phyloP scores from a whole-genome alignment of 164 flowering plant species.

The Sedum album region DNA sequence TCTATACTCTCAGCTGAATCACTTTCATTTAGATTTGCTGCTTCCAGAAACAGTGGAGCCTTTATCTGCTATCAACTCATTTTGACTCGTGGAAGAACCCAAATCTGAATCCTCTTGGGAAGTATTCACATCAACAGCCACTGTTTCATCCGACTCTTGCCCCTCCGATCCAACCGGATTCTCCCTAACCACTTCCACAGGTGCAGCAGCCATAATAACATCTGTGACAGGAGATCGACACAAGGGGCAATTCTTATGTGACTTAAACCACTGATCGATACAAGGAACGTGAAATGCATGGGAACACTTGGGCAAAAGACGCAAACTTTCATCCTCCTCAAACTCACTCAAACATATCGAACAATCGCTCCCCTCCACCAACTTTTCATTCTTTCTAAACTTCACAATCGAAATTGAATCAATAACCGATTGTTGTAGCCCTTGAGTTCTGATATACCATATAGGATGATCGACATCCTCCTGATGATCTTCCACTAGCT shows the following conservation, averaged over 20 bases:
- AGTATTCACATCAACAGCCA: neutral
- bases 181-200: neutral
- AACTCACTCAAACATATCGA: conserved; percentile 6
- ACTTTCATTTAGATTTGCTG: neutral
- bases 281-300: conserved; percentile 37
- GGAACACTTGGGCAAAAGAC: conserved; percentile 34
- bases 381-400: neutral
- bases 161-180: neutral
- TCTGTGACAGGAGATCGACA: conserved; percentile 28
- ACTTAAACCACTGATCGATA: conserved; percentile 34
- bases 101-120: neutral
- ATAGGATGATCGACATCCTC: conserved; percentile 1
- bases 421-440: conserved; percentile 1
- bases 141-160: neutral
- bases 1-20: conserved; percentile 7
- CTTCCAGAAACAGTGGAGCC: neutral
- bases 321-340: conserved; percentile 20
- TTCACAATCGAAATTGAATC: neutral
- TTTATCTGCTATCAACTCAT: neutral
- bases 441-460: conserved; percentile 4
- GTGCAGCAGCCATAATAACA: neutral
- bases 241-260: conserved; percentile 34
- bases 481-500: neutral
- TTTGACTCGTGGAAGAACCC: neutral
- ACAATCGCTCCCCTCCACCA: conserved; percentile 5